phyloP scores from a whole-genome alignment of 73 alveolate genomes.

The Uronychia binucleata region DNA sequence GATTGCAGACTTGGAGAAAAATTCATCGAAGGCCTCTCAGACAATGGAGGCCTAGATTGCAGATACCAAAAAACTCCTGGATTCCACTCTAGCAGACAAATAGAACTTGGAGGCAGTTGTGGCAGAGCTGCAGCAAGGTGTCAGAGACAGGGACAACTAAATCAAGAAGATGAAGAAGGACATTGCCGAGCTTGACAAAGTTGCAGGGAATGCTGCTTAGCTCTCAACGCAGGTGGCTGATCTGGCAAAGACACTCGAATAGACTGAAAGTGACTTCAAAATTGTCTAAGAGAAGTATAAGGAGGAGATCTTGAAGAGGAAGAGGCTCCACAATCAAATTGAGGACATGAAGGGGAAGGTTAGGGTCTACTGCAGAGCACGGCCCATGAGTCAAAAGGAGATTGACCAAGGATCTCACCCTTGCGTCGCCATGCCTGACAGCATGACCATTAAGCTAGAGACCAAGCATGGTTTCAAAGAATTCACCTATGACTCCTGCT shows the following conservation, averaged over 20 bases:
- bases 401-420: slow-evolving; percentile 7
- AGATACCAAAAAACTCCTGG: not conserved
- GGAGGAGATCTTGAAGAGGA: slow-evolving; percentile 63
- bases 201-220: slow-evolving; percentile 7
- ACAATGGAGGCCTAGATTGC: not conserved
- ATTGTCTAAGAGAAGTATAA: slow-evolving; percentile 40
- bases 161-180: slow-evolving; percentile 11
- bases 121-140: not conserved
- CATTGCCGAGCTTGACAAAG: slow-evolving; percentile 17
- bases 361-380: slow-evolving; percentile 91
- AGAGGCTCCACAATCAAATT: slow-evolving; percentile 68
- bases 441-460: slow-evolving; percentile 34
- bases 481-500: slow-evolving; percentile 78
- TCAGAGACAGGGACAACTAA: not conserved
- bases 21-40: slow-evolving; percentile 14
- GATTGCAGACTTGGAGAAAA: not conserved
- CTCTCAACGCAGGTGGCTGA: not conserved
- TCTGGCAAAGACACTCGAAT: slow-evolving; percentile 3
- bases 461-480: slow-evolving; percentile 52
- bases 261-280: not conserved
- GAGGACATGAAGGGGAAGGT: slow-evolving; percentile 96
- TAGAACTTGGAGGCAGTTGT: not conserved
- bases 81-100: not conserved
- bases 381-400: slow-evolving; percentile 83
- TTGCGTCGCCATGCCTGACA: slow-evolving; percentile 54